Conservation (phyloP, 345 rosid genomes). For the Durio zibethinus region DNA sequence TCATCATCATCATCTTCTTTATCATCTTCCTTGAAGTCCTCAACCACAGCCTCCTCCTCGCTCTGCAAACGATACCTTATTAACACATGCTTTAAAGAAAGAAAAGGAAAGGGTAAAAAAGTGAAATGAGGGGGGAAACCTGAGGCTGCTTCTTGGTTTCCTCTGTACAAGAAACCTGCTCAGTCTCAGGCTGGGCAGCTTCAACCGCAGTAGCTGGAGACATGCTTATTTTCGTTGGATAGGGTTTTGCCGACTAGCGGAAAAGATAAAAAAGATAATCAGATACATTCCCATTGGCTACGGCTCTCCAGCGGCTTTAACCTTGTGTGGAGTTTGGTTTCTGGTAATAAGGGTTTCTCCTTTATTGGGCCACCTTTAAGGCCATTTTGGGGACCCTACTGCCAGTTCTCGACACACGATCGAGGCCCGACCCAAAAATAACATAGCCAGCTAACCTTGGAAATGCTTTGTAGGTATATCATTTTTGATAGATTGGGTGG, state of each 20-base stretch:
- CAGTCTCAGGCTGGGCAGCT: constrained; percentile 29
- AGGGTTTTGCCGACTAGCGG: neutral
- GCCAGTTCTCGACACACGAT: neutral
- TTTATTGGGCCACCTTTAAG: neutral
- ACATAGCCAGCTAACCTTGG: neutral
- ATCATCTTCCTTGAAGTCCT: constrained; percentile 61
- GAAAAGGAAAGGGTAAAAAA: neutral
- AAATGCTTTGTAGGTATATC: no score
- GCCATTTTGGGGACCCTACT: neutral
- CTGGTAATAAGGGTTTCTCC: neutral
- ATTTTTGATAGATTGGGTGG: no score
- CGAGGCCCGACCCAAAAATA: neutral
- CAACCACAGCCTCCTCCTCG: constrained; percentile 32
- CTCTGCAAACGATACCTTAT: constrained; percentile 15
- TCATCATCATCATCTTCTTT: constrained; percentile 68
- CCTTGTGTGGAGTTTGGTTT: neutral
- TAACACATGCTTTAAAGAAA: neutral
- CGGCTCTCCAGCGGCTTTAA: neutral
- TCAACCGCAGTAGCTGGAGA: constrained; percentile 57
- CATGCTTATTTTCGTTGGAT: constrained; percentile 29
- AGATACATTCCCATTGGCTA: neutral
- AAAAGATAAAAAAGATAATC: neutral
- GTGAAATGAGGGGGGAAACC: constrained; percentile 17
- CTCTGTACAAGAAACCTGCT: constrained; percentile 32
- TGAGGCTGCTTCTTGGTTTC: constrained; percentile 34